Percentiles rank a stretch among this genome's conserved stretches.
These are phyloP conservation scores for Kluyveromyces wickerhamii DNA, from an alignment of 805 yeast genomes.

Conservation along the genomic window DNA sequence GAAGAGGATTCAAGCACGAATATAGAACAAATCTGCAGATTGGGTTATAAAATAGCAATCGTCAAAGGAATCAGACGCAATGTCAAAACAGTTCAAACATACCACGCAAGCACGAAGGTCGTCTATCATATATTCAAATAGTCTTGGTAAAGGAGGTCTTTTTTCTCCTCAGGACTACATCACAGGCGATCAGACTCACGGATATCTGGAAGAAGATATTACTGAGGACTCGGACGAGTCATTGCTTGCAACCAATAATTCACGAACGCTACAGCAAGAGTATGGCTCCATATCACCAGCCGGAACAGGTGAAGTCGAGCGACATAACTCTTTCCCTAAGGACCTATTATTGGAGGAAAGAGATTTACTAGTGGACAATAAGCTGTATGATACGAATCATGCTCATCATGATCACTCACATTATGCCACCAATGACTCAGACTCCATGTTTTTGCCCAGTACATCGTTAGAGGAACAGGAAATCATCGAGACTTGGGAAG, in stretches of 20 bases:
- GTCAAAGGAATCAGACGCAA: no score
- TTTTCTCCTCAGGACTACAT: constrained; percentile 27
- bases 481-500: constrained; percentile 24
- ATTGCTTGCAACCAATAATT: constrained; percentile 16
- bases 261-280: constrained; percentile 18
- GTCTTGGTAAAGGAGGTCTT: constrained; percentile 28
- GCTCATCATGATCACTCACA: not conserved
- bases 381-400: constrained; percentile 10
- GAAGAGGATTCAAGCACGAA: no score
- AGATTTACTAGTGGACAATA: constrained; percentile 28
- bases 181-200: constrained; percentile 10
- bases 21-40: no score
- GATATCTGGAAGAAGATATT: constrained; percentile 10
- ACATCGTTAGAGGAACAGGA: constrained; percentile 11
- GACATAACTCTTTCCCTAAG: constrained; percentile 11
- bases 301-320: not conserved
- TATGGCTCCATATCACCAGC: constrained; percentile 6
- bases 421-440: not conserved
- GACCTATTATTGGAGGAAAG: constrained; percentile 25
- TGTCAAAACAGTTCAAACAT: constrained; percentile 24
- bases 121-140: constrained; percentile 27
- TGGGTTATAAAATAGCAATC: no score
- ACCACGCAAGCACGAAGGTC: constrained; percentile 25
- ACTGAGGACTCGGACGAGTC: constrained; percentile 6
- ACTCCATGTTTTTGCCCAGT: not conserved